Evolutionary conservation across 192 early-diverging fungal species (phyloP), one percentile per base, ranked within the genome.

Genomic region (Dimargaris cristalligena): DNA sequence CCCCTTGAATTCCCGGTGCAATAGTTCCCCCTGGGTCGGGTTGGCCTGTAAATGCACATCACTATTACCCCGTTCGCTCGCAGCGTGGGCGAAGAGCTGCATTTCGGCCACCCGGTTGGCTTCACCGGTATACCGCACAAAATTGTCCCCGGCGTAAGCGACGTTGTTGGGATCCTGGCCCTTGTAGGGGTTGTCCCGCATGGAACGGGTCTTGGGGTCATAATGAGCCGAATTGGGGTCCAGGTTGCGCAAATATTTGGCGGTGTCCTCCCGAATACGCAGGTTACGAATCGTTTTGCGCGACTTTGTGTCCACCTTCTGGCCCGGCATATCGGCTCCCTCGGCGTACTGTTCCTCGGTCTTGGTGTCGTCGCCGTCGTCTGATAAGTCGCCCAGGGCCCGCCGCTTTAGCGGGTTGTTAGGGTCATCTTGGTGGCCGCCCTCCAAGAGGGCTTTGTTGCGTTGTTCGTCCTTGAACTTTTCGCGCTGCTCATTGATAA

Each of bases 231-330:
- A 93, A 60, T 97, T 82, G 20, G 84, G 79, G 65, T 97, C 91
- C 61, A 99, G 70, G 69, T 99, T 99, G 54, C 86, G 80, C 52
- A 99, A 75, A 68, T 99, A 99, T 72, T 99, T 99, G 28, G 96
- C 94, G 22, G 92, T 95, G 71, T 99, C 96, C 74, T 99, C 96
- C 71, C 96, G 90, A 72, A 99, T 97, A 72, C 94, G 87, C 52
- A 99, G 75, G 60, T 97, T 99, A 52, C 96, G 83, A 49, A 95
- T 92, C 0, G 96, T 96, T 0, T 87, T 92, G 56, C 89, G 78
- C 0, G 86, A 87, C 66, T 97, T 97, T 30, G 84, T 79, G 65
- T 92, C 91, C 10, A 89, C 68, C 46, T 87, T 83, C 59, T 88
- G 85, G 44, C 90, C 91, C 44, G 84, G 80, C 74, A 86, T 82